Percentiles rank a stretch among this genome's conserved stretches.
These are phyloP conservation scores for Dactylella cylindrospora DNA, from an alignment of 2,329 filamentous ascomycete genomes.

Conservation along the genomic window DNA sequence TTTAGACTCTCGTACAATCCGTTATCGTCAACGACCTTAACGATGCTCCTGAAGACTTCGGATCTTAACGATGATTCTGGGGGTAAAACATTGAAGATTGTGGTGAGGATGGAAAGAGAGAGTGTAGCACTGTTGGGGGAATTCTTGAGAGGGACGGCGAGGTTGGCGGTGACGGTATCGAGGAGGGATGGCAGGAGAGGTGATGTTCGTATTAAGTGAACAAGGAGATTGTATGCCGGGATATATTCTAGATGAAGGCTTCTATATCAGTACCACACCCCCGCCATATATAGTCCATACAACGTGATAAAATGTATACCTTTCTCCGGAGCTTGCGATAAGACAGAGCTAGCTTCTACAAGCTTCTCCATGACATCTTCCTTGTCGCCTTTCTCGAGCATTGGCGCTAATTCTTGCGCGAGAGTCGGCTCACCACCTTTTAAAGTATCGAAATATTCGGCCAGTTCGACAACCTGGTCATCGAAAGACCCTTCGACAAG, in stretches of 20 bases:
- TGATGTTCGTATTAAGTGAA: slow-evolving; percentile 87
- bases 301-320: slow-evolving; percentile 53
- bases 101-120: slow-evolving; percentile 85
- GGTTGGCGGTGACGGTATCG: slow-evolving; percentile 82
- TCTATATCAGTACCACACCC: slow-evolving; percentile 27
- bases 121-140: slow-evolving; percentile 85
- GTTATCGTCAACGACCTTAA: slow-evolving; percentile 75
- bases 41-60: slow-evolving; percentile 85
- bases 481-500: slow-evolving; percentile 90
- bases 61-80: slow-evolving; percentile 76
- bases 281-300: slow-evolving; percentile 11
- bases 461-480: slow-evolving; percentile 74
- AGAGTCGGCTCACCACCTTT: slow-evolving; percentile 62
- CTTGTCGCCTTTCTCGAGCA: slow-evolving; percentile 70
- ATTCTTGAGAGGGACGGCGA: slow-evolving; percentile 80
- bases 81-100: slow-evolving; percentile 91
- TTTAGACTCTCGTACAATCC: slow-evolving; percentile 80
- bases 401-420: slow-evolving; percentile 67
- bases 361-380: slow-evolving; percentile 88
- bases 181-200: slow-evolving; percentile 83
- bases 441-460: slow-evolving; percentile 84
- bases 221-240: slow-evolving; percentile 92
- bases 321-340: slow-evolving; percentile 90
- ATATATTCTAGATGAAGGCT: slow-evolving; percentile 69
- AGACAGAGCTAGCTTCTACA: slow-evolving; percentile 71